These are phyloP conservation scores for Talaromyces nanjingensis DNA, from an alignment of 495 filamentous ascomycete genomes.

Conservation along the genomic window DNA sequence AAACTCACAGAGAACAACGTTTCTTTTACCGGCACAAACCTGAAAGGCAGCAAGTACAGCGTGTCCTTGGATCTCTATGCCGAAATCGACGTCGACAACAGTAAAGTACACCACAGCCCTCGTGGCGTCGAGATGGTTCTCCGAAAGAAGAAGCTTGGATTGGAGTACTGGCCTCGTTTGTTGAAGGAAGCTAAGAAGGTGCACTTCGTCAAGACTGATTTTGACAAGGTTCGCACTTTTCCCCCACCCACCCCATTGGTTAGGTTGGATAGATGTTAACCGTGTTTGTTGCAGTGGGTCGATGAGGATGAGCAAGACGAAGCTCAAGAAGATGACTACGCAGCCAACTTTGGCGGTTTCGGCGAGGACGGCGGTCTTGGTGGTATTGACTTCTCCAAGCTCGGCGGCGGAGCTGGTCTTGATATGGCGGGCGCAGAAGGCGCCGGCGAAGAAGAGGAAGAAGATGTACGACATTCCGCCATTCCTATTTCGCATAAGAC, in stretches of 20 bases:
- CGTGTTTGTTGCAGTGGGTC: conserved; percentile 40
- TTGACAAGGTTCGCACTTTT: conserved; percentile 68
- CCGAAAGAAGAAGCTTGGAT: conserved; percentile 90
- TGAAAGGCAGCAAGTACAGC: conserved; percentile 74
- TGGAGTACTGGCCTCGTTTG: conserved; percentile 90
- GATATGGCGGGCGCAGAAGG: conserved; percentile 33
- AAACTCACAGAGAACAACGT: conserved; percentile 72
- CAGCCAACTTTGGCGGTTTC: conserved; percentile 61
- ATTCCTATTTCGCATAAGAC: no score
- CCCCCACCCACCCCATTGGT: no score
- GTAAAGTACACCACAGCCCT: conserved; percentile 74
- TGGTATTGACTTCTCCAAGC: conserved; percentile 83
- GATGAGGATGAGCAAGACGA: conserved; percentile 99
- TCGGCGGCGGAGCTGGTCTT: conserved; percentile 52
- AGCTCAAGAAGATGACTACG: conserved; percentile 70
- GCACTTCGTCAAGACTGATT: conserved; percentile 98
- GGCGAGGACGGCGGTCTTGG: conserved; percentile 45
- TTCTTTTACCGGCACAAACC: conserved; percentile 72
- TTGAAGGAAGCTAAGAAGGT: conserved; percentile 81
- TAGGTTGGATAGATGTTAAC: no score
- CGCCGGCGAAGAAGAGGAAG: conserved; percentile 51
- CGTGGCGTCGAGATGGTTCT: conserved; percentile 85
- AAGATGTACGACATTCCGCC: conserved; percentile 31
- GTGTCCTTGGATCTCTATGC: conserved; percentile 83
- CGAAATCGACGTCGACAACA: conserved; percentile 80